phyloP scores from a whole-genome alignment of 2,329 filamentous ascomycete species.

The Fusarium brachygibbosum region DNA sequence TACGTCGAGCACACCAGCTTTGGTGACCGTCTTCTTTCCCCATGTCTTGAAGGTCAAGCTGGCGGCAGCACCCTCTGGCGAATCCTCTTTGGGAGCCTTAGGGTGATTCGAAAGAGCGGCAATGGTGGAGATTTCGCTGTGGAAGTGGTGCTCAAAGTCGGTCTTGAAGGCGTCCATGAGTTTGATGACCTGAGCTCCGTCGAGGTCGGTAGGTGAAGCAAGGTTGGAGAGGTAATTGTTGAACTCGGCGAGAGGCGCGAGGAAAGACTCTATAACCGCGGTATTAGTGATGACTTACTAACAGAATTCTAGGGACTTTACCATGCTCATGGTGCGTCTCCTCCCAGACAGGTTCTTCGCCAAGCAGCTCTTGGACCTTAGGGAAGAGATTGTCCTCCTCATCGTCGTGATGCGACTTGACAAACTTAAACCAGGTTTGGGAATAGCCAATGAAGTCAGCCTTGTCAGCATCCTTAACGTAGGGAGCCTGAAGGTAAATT shows the following conservation, averaged over 20 bases:
- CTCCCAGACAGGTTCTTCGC: constrained; percentile 64
- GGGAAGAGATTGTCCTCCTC: constrained; percentile 70
- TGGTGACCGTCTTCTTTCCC: constrained; percentile 74
- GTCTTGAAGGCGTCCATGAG: constrained; percentile 66
- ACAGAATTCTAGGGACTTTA: constrained; percentile 42
- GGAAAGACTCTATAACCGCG: constrained; percentile 58
- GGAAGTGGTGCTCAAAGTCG: constrained; percentile 68
- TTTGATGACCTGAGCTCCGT: constrained; percentile 59
- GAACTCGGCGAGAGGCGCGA: constrained; percentile 65
- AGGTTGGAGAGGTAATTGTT: constrained; percentile 64
- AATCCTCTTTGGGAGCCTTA: constrained; percentile 62
- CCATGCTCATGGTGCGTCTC: constrained; percentile 69
- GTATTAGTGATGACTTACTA: neutral
- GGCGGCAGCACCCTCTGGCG: constrained; percentile 61
- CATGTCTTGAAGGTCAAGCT: constrained; percentile 68
- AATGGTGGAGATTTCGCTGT: constrained; percentile 67
- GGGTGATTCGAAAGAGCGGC: constrained; percentile 64
- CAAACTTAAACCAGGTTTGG: constrained; percentile 70
- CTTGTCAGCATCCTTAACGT: constrained; percentile 65
- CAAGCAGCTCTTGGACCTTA: constrained; percentile 65
- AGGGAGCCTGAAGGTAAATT: constrained; percentile 71
- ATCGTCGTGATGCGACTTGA: constrained; percentile 72
- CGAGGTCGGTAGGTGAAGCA: constrained; percentile 58
- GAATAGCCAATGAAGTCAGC: constrained; percentile 70
- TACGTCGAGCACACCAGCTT: constrained; percentile 70